Evolutionary conservation across 768 basidiomycete genomes (phyloP).

Genomic region (Tephrocybe sp.): DNA sequence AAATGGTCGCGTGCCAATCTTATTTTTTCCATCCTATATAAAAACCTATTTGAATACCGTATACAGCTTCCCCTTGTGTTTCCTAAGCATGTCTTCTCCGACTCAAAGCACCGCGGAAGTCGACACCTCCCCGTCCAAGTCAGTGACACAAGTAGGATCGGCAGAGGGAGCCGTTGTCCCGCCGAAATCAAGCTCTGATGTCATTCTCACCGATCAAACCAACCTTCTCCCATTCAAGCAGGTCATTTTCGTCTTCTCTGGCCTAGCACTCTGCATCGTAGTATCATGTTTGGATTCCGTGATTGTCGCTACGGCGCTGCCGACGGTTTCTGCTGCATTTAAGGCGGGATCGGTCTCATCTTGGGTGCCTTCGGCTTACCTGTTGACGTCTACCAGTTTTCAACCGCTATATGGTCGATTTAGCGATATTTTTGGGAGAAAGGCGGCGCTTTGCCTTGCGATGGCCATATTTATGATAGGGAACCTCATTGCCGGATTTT

Average conservation of each 20-base stretch:
- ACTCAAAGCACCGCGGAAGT: neutral
- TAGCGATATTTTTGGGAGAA: conserved; percentile 68
- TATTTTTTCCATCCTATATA: no score
- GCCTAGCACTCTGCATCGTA: conserved; percentile 58
- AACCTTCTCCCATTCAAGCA: conserved; percentile 68
- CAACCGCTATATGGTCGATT: conserved; percentile 62
- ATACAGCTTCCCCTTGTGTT: no score
- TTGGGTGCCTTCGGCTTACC: conserved; percentile 74
- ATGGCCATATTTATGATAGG: conserved; percentile 67
- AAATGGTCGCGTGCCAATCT: no score
- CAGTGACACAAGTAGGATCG: neutral
- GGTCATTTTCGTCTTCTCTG: conserved; percentile 58
- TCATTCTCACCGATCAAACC: conserved; percentile 64
- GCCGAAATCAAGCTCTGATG: conserved; percentile 4
- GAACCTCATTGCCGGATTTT: conserved; percentile 64
- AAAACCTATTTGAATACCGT: no score
- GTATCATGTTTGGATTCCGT: conserved; percentile 69
- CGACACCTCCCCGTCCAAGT: neutral
- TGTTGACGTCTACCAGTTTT: conserved; percentile 64
- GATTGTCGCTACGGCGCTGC: conserved; percentile 72
- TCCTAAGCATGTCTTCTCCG: neutral
- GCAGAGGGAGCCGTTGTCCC: neutral
- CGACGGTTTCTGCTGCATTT: conserved; percentile 65
- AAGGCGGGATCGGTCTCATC: conserved; percentile 59
- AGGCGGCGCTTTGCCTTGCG: conserved; percentile 51